Percentiles rank a stretch among this genome's conserved stretches.
Conservation (phyloP, 2,329 filamentous ascomycete species). For the Fusarium subglutinans region DNA sequence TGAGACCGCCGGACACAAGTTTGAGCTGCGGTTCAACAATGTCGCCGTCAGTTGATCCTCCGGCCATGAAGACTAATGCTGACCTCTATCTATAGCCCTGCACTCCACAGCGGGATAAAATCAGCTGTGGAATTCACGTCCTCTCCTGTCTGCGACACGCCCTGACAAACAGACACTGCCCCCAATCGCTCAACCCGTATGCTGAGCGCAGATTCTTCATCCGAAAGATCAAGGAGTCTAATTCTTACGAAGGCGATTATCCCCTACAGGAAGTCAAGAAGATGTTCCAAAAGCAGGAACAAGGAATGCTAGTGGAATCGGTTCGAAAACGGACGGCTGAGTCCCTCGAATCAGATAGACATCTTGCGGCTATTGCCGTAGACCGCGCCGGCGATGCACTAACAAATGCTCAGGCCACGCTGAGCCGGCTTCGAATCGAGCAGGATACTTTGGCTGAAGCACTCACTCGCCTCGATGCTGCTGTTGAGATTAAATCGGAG, state of each 20-base stretch:
- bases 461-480: background rate
- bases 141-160: background rate
- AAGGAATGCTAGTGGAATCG: background rate
- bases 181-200: background rate
- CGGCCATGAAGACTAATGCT: background rate
- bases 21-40: background rate
- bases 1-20: background rate
- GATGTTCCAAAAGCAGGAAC: background rate
- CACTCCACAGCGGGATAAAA: background rate
- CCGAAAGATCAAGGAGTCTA: background rate
- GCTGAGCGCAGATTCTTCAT: background rate
- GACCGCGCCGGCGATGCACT: background rate
- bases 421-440: background rate
- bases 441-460: background rate
- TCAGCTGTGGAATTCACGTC: slow-evolving; percentile 1
- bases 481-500: background rate
- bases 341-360: background rate
- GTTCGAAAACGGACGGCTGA: background rate
- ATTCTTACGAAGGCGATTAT: background rate
- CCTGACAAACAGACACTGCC: background rate
- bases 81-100: background rate
- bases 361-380: background rate
- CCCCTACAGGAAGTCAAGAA: background rate
- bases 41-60: background rate
- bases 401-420: background rate